Evolutionary conservation across 306 rosid genomes (phyloP), one percentile per base, ranked within the genome.

Genomic region (Vicia faba): DNA sequence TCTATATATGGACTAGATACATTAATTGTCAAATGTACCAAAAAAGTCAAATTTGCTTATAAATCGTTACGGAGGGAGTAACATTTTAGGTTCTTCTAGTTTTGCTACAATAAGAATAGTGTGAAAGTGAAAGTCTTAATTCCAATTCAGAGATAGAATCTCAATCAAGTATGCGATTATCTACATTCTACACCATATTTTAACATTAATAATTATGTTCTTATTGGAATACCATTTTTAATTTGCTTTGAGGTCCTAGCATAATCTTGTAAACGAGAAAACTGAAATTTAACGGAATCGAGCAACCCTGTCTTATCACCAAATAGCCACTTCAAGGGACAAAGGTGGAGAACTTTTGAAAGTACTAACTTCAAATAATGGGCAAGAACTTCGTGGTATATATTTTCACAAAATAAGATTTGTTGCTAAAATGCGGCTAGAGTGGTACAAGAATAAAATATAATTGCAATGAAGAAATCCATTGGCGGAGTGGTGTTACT

Each of bases 71-170:
- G n/a, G n/a, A n/a, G n/a, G n/a, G n/a, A n/a, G n/a, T 15, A 26
- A 69, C 50, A 56, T 15, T 41, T 69, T 56, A 56, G 56, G 40
- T 51, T 57, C 16, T 31, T 57, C 14, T 72, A n/a, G 75, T 20
- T 23, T 20, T 45, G 43, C 15, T 66, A 20, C 33, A 66, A 49
- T 18, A 29, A 31, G 18, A 35, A 33, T 35, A 7, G 41, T 38
- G 40, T n/a, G 29, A 11, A 53, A 54, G 9, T 38, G 40, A 23
- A 53, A 68, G 14, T 53, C 31, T 38, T 50, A 20, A 36, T 67
- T 53, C 63, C 4, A 31, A 6, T 46, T 53, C 13, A 53, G 59
- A 53, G 15, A 53, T 53, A 23, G 25, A 0, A 53, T 23, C 33
- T 53, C 15, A 11, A 51, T 10, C 33, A 53, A 20, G 25, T 23